A percentile compares a stretch with the other conserved stretches of the same genome.
phyloP scores from a whole-genome alignment of 176 grass and related monocot genomes.

The Oryza officinalis region DNA sequence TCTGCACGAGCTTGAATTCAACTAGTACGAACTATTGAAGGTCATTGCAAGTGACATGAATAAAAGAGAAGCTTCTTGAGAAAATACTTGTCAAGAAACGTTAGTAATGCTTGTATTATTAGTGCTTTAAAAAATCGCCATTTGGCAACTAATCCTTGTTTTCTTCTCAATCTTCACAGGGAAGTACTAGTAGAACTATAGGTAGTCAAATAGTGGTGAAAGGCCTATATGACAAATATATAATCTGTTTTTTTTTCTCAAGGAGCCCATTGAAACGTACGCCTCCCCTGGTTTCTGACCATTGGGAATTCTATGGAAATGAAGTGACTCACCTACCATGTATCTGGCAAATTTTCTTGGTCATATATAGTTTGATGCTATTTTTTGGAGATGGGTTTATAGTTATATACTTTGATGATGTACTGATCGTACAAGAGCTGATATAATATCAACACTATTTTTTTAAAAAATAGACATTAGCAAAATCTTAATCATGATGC shows the following conservation, averaged over 20 bases:
- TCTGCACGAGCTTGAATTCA: neutral
- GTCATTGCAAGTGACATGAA: neutral
- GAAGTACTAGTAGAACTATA: neutral
- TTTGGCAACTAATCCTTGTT: neutral
- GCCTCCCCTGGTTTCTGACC: slow-evolving; percentile 43
- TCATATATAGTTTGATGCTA: neutral
- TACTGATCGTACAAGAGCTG: neutral
- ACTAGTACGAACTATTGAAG: neutral
- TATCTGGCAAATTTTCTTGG: slow-evolving; percentile 15
- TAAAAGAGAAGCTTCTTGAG: neutral
- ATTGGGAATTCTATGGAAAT: neutral
- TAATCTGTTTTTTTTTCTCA: neutral
- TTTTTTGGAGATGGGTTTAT: neutral
- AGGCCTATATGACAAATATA: neutral
- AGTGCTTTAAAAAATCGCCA: neutral
- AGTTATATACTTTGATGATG: neutral
- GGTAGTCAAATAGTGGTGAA: slow-evolving; percentile 12
- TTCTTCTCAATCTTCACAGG: neutral
- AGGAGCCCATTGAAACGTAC: neutral
- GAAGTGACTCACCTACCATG: slow-evolving; percentile 22
- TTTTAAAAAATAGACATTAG: neutral
- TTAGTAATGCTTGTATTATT: neutral
- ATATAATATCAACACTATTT: neutral
- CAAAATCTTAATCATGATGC: neutral
- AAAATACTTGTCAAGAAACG: neutral